A percentile compares a stretch with the other conserved stretches of the same genome.
These are phyloP conservation scores for Leucaena leucocephala DNA, from an alignment of 306 rosid genomes.

Conservation along the genomic window DNA sequence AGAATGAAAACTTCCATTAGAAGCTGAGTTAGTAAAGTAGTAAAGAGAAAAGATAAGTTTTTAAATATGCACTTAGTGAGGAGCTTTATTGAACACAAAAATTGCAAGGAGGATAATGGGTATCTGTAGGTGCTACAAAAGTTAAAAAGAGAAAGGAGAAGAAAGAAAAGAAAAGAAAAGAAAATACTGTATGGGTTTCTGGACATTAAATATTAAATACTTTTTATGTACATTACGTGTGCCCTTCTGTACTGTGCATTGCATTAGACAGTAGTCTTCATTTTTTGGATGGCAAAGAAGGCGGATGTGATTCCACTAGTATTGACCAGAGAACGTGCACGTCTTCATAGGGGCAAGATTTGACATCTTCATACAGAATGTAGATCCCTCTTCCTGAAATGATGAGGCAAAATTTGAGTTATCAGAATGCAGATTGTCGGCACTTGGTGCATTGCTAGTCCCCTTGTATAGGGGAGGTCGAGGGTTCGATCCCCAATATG, in stretches of 20 bases:
- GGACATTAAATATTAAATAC: conserved; percentile 37
- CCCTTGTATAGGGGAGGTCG: too few relatives aligned
- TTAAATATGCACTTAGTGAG: conserved; percentile 20
- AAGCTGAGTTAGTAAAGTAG: conserved; percentile 14
- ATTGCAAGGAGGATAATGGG: conserved; percentile 19
- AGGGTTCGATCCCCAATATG: too few relatives aligned
- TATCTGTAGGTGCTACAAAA: conserved; percentile 31
- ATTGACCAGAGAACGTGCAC: conserved; percentile 94
- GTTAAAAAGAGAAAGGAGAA: conserved; percentile 19
- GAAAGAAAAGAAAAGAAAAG: background rate
- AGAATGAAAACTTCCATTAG: conserved; percentile 34
- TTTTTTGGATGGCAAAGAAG: conserved; percentile 50
- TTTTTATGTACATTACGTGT: conserved; percentile 38
- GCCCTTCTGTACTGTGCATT: conserved; percentile 19
- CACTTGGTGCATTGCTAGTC: too few relatives aligned
- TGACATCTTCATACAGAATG: conserved; percentile 90
- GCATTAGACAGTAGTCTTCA: conserved; percentile 23
- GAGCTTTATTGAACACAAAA: conserved; percentile 32
- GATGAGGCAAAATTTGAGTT: conserved; percentile 4
- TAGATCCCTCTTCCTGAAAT: conserved; percentile 84
- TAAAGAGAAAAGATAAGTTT: background rate
- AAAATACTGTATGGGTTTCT: conserved; percentile 21
- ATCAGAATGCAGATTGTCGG: background rate
- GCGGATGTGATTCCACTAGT: conserved; percentile 74
- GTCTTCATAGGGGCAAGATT: conserved; percentile 90